These are phyloP conservation scores for Yamadazyma blattariae DNA, from an alignment of 1,139 yeast species.

Conservation along the genomic window DNA sequence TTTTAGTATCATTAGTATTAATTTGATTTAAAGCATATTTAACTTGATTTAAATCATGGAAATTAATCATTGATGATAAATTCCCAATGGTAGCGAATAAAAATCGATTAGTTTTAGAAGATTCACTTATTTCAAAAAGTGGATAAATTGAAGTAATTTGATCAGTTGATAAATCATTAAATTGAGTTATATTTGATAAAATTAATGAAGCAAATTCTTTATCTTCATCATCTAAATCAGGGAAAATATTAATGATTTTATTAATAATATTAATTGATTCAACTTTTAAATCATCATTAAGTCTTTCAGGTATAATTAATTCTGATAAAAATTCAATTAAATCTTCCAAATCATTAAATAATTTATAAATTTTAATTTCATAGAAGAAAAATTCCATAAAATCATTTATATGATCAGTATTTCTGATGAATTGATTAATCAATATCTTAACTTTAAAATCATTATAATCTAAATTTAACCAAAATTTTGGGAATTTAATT, in stretches of 20 bases:
- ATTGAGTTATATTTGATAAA: conserved; percentile 16
- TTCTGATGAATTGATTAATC: conserved; percentile 34
- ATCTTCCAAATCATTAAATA: not conserved
- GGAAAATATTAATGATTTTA: conserved; percentile 4
- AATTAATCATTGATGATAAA: conserved; percentile 28
- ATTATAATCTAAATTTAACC: conserved; percentile 14
- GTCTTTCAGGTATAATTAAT: conserved; percentile 10
- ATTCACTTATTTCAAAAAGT: conserved; percentile 7
- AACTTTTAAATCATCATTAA: conserved; percentile 8
- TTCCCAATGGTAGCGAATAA: conserved; percentile 38
- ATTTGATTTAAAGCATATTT: conserved; percentile 7
- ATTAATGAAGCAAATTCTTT: conserved; percentile 15
- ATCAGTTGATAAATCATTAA: conserved; percentile 14
- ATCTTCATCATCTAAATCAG: conserved; percentile 15
- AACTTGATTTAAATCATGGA: conserved; percentile 10
- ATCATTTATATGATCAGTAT: conserved; percentile 19
- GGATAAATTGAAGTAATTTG: conserved; percentile 7
- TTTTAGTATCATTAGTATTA: conserved; percentile 15
- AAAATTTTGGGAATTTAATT: conserved; percentile 17
- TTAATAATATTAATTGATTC: conserved; percentile 6
- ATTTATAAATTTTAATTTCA: conserved; percentile 6
- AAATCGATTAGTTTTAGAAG: conserved; percentile 17
- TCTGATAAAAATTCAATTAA: conserved; percentile 11
- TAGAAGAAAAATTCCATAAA: conserved; percentile 20
- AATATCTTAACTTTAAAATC: conserved; percentile 20